A percentile compares a stretch with the other conserved stretches of the same genome.
Conservation (phyloP, 1,139 yeast species). For the Suhomyces ambrosiae region DNA sequence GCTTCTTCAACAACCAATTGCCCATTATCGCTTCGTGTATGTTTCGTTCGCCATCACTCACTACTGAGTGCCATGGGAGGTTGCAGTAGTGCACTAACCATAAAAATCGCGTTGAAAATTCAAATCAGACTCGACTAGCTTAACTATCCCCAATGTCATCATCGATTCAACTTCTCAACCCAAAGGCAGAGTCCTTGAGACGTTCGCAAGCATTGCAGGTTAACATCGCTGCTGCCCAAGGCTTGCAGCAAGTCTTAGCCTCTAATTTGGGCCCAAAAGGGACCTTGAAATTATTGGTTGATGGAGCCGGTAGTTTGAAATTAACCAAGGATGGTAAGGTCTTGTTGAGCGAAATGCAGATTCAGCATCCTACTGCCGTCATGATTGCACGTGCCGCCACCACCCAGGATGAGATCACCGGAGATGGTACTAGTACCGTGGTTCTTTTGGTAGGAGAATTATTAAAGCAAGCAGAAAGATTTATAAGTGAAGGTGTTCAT, state of each 20-base stretch:
- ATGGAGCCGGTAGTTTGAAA: conserved; percentile 94
- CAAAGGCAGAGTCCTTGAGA: conserved; percentile 94
- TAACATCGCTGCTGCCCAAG: conserved; percentile 95
- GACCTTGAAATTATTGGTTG: conserved; percentile 92
- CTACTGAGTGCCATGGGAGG: too few relatives aligned
- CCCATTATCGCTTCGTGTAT: not conserved
- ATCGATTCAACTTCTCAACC: conserved; percentile 87
- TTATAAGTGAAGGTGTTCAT: conserved; percentile 90
- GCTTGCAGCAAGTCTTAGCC: conserved; percentile 87
- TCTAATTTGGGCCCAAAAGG: conserved; percentile 97
- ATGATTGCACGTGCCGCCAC: conserved; percentile 99
- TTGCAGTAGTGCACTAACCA: conserved; percentile 9
- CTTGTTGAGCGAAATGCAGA: conserved; percentile 92
- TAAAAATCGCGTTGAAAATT: conserved; percentile 15
- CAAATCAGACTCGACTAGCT: conserved; percentile 2
- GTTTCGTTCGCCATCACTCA: not conserved
- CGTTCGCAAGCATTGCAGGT: conserved; percentile 95
- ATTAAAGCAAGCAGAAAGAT: conserved; percentile 92
- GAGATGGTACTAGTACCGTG: conserved; percentile 99
- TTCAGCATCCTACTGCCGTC: conserved; percentile 99
- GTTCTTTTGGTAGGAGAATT: conserved; percentile 93
- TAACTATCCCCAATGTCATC: conserved; percentile 39
- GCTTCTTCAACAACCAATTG: too few relatives aligned
- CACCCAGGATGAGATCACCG: conserved; percentile 98
- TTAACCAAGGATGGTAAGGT: conserved; percentile 98